Base-by-base conservation (phyloP, 2,329 filamentous ascomycete species). In the Camillea tinctor region DNA sequence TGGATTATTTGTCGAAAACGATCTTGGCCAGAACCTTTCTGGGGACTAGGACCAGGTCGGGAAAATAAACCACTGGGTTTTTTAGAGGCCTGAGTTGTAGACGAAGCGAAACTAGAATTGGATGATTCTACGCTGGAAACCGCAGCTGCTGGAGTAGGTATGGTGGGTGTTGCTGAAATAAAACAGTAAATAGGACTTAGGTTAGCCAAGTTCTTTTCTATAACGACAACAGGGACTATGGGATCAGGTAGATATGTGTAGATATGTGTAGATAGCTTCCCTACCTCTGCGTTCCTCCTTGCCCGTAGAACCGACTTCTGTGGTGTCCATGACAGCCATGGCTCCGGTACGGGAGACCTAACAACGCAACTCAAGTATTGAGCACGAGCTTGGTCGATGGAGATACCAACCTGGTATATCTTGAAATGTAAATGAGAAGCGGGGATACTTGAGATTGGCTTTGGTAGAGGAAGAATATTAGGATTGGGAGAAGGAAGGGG, bases 11-110 rank as follows among this genome's bases (percentile, higher is more conserved):
- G 63, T 17, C 67, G 68, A 55, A 72, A 69, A 8, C 68, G 67
- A 52, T 72, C 67, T 55, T 71, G 69, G 5, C 66, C 65, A 48
- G 69, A 72, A 40, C 67, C 68, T 60, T 67, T 67, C 56, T 66
- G 30, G 8, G 66, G 68, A 48, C 60, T 58, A 22, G 67, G 69
- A 21, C 69, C 67, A 40, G 50, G 54, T 3, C 49, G 48, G 21
- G 20, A 52, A 9, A 20, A 8, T 19, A 44, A 7, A 2, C 36
- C 36, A 44, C 36, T 4, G 17, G 6, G 13, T n/a, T n/a, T 44
- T 11, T 44, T 44, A 6, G 6, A 4, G 36, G 36, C 2, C 2
- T 7, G 50, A 36, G 17, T 55, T 54, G 30, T 30, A 30, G 23
- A 26, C 20, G 13, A 15, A n/a, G 36, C 6, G 36, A 44, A n/a